Percentiles rank a stretch among this genome's conserved stretches.
Conservation (phyloP, 108 stramenopile genomes). For the Epipyxis sp. region DNA sequence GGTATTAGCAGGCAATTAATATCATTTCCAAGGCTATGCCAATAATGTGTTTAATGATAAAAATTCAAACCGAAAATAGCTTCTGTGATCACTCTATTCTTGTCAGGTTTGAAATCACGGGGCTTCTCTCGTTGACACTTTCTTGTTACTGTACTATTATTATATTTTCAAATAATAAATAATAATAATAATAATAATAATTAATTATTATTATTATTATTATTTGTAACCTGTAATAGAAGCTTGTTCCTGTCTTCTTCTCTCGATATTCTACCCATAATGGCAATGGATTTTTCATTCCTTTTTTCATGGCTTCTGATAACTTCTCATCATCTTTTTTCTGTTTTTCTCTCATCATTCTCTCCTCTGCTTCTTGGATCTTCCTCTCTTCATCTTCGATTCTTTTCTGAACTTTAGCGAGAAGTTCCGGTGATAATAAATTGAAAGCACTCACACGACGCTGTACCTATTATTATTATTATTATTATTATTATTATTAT, state of each 20-base stretch:
- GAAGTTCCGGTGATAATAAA: neutral
- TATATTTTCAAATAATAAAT: too few species aligned
- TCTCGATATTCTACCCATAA: slow-evolving; percentile 17
- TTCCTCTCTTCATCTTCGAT: neutral
- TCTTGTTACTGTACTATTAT: slow-evolving; percentile 1
- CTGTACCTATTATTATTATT: too few species aligned
- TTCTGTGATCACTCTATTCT: neutral
- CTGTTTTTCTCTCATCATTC: neutral
- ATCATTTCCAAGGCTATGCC: too few species aligned
- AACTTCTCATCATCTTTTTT: neutral
- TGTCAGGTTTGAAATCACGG: neutral
- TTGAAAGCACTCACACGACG: neutral
- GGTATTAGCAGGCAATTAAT: too few species aligned
- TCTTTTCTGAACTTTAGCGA: neutral
- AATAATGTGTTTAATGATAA: slow-evolving; percentile 7
- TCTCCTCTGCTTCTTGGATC: neutral
- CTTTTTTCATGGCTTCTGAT: neutral
- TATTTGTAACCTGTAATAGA: too few species aligned
- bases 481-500: too few species aligned
- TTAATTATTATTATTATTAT: too few species aligned
- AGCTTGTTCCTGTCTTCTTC: neutral
- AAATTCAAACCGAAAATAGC: neutral
- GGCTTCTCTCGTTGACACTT: slow-evolving; percentile 12
- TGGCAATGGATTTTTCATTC: neutral
- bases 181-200: too few species aligned